These are phyloP conservation scores for Annulohypoxylon stygium DNA, from an alignment of 495 filamentous ascomycete genomes.

Conservation along the genomic window DNA sequence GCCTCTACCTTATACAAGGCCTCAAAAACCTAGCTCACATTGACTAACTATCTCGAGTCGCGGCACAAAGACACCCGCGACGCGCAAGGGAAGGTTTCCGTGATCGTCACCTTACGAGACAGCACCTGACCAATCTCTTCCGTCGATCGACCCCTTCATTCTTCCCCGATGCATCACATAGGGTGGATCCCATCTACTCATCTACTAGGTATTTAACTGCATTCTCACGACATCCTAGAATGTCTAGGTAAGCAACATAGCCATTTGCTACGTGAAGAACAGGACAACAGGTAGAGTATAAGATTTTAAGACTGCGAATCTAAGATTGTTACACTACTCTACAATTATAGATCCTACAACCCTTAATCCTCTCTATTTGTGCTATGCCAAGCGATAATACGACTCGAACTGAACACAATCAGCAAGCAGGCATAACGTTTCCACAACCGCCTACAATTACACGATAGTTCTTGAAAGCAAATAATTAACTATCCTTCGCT, in stretches of 20 bases:
- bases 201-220: background rate
- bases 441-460: conserved; percentile 5
- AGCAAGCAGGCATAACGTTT: conserved; percentile 8
- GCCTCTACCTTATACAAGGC: background rate
- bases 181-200: conserved; percentile 1
- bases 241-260: background rate
- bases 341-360: background rate
- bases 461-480: conserved; percentile 18
- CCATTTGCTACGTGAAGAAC: background rate
- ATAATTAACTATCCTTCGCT: conserved; percentile 9
- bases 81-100: background rate
- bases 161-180: background rate
- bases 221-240: background rate
- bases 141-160: conserved; percentile 11
- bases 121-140: conserved; percentile 17
- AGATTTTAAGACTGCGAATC: background rate
- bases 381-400: background rate
- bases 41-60: conserved; percentile 7
- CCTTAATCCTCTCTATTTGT: background rate
- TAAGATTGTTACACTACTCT: background rate
- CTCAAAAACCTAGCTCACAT: background rate
- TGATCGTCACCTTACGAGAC: conserved; percentile 22
- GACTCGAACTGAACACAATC: too few relatives aligned
- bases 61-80: background rate
- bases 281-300: background rate